Percentiles rank a stretch among this genome's conserved stretches.
Conservation (phyloP, 140 eudicot species). For the Anethum foeniculum region DNA sequence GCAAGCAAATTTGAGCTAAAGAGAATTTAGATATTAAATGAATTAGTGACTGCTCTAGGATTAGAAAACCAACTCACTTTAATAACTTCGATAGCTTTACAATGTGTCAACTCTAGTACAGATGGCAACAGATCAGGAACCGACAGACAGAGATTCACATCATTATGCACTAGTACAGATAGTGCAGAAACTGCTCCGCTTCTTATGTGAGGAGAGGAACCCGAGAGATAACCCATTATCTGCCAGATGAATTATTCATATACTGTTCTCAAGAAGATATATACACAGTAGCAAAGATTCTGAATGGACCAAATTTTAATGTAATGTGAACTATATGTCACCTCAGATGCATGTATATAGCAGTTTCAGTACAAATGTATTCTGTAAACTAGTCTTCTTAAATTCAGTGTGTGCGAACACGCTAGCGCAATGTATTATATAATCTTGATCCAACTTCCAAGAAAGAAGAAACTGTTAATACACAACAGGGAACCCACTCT, state of each 20-base stretch:
- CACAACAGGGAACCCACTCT: not conserved
- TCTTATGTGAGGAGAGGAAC: constrained; percentile 82
- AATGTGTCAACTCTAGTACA: constrained; percentile 55
- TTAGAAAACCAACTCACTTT: constrained; percentile 43
- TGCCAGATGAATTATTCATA: constrained; percentile 22
- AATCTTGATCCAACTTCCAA: not conserved
- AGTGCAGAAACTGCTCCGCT: constrained; percentile 98
- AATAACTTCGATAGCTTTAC: constrained; percentile 76
- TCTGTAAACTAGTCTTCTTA: not conserved
- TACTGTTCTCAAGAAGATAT: constrained; percentile 6
- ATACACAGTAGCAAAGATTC: not conserved
- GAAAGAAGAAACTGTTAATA: not conserved
- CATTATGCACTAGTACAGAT: constrained; percentile 64
- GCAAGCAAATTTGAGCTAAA: constrained; percentile 13
- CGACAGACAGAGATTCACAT: constrained; percentile 46
- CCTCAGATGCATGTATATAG: not conserved
- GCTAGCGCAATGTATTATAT: not conserved
- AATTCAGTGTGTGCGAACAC: not conserved
- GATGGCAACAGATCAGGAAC: constrained; percentile 84
- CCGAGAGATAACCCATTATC: constrained; percentile 92
- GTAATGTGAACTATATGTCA: not conserved
- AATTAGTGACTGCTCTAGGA: not conserved
- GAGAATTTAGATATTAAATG: constrained; percentile 11
- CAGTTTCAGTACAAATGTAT: not conserved
- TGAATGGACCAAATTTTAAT: not conserved